Evolutionary conservation across 2,329 filamentous ascomycete genomes (phyloP).

Genomic region (Tolypocladium paradoxum): DNA sequence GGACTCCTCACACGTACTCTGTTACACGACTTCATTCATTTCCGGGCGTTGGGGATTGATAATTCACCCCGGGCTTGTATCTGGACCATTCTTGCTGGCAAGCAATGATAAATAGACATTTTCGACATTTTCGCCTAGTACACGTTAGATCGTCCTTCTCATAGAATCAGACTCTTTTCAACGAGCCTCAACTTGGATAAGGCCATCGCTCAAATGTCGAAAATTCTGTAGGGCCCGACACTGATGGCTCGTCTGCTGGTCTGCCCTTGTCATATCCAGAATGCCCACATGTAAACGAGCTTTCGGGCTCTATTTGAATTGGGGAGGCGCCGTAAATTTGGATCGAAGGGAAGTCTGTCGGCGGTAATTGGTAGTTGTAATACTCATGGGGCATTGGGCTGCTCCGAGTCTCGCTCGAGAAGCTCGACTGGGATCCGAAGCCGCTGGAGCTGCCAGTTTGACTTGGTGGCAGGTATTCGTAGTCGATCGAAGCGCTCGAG

Average conservation of each 20-base stretch:
- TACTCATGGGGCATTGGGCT: background rate
- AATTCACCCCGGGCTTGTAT: background rate
- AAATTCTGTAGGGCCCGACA: conserved; percentile 5
- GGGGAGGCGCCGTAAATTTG: background rate
- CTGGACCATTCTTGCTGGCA: conserved; percentile 1
- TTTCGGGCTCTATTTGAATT: background rate
- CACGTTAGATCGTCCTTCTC: background rate
- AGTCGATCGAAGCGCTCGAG: background rate
- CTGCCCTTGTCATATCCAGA: background rate
- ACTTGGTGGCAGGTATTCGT: background rate
- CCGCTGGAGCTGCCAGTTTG: background rate
- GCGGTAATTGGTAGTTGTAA: background rate
- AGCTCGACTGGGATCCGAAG: conserved; percentile 1
- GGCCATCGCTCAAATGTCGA: conserved; percentile 11
- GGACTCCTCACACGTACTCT: background rate
- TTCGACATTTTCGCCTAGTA: background rate
- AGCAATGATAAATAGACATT: background rate
- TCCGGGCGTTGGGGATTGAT: background rate
- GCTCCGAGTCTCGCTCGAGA: conserved; percentile 1
- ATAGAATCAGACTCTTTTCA: background rate
- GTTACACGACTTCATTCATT: background rate
- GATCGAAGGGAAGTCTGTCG: background rate
- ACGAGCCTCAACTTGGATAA: background rate
- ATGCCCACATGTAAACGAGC: background rate
- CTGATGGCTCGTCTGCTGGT: background rate